Conservation (phyloP, 768 basidiomycete species). For the Mrakia hoshinonis region DNA sequence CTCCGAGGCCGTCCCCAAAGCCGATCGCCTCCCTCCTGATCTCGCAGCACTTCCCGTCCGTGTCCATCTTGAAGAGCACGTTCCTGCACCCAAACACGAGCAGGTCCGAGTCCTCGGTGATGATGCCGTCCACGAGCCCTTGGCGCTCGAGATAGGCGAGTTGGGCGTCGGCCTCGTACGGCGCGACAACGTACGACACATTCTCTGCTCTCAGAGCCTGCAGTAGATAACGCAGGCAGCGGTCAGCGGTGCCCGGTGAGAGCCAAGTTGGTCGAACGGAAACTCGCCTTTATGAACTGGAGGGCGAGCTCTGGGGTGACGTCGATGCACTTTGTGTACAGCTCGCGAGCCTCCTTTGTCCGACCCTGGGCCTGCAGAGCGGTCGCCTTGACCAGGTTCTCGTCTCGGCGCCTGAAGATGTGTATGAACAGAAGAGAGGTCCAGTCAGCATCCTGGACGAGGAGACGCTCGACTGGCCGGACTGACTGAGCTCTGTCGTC, state of each 20-base stretch:
- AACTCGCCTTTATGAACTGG: conserved; percentile 82
- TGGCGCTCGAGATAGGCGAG: conserved; percentile 78
- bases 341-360: conserved; percentile 70
- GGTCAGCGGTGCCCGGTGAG: not conserved
- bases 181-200: conserved; percentile 81
- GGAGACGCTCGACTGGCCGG: too few relatives aligned
- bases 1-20: conserved; percentile 7
- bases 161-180: conserved; percentile 98
- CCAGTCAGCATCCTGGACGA: not conserved
- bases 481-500: conserved; percentile 55
- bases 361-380: conserved; percentile 68
- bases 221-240: not conserved
- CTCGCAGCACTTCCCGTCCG: conserved; percentile 43
- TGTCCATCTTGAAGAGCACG: conserved; percentile 79
- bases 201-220: conserved; percentile 77
- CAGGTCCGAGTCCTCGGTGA: conserved; percentile 96
- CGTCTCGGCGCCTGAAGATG: conserved; percentile 53
- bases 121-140: conserved; percentile 76
- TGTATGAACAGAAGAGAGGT: not conserved
- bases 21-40: conserved; percentile 40
- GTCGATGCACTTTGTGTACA: conserved; percentile 82
- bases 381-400: conserved; percentile 65
- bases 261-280: not conserved
- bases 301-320: conserved; percentile 96
- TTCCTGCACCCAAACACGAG: conserved; percentile 91